Evolutionary conservation across 2,329 filamentous ascomycete species (phyloP).

Genomic region (Claviceps sp.): DNA sequence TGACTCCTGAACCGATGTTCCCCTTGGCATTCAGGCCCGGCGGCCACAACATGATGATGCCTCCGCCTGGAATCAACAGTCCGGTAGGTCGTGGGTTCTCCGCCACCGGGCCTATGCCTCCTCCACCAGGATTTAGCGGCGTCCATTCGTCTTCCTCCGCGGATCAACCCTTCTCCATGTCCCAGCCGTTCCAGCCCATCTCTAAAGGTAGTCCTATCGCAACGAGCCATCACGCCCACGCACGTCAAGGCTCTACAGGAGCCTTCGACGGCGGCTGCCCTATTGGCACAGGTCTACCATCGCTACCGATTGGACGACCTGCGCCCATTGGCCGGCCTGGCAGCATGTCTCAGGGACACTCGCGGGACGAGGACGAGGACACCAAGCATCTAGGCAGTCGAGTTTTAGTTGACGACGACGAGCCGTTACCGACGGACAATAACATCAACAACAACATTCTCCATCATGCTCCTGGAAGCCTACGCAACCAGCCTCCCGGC

Average conservation of each 20-base stretch:
- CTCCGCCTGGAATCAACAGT: conserved; percentile 38
- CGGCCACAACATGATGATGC: conserved; percentile 30
- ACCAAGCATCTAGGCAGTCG: conserved; percentile 80
- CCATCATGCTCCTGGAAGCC: conserved; percentile 11
- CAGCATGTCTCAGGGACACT: conserved; percentile 48
- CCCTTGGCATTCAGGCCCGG: conserved; percentile 31
- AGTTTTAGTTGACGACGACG: conserved; percentile 69
- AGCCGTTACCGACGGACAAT: conserved; percentile 27
- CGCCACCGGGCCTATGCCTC: conserved; percentile 19
- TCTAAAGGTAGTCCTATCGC: conserved; percentile 22
- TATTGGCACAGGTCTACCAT: conserved; percentile 22
- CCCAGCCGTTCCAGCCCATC: conserved; percentile 17
- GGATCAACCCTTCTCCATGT: conserved; percentile 19
- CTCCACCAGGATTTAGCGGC: conserved; percentile 22
- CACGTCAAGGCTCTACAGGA: conserved; percentile 60
- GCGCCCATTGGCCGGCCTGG: conserved; percentile 79
- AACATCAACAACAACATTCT: conserved; percentile 5
- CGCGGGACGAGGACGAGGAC: conserved; percentile 47
- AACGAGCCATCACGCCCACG: conserved; percentile 26
- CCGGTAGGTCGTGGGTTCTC: conserved; percentile 31
- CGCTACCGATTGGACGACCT: conserved; percentile 68
- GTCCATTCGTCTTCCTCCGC: conserved; percentile 12
- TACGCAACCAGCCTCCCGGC: conserved; percentile 39
- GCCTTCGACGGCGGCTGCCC: conserved; percentile 37
- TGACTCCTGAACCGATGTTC: conserved; percentile 39